Base-by-base conservation (phyloP, 345 rosid species). In the Gossypium bickii region DNA sequence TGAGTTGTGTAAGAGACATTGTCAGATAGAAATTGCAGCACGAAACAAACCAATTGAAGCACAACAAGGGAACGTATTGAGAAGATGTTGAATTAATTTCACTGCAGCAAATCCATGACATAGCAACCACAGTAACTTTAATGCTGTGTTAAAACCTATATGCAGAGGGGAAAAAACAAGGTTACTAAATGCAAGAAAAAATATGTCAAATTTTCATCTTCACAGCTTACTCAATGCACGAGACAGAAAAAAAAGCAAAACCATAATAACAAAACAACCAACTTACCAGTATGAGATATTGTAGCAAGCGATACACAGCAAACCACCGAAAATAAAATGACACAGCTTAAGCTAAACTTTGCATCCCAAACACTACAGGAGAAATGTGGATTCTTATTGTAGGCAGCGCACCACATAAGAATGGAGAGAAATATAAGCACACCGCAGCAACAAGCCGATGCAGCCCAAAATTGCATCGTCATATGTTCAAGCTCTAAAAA, bases 391-490 rank as follows among this genome's bases (percentile, higher is more conserved):
- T 56, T 66, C 27, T 52, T 64, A 22, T 67, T 71, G 20, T 57
- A 75, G 12, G 80, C 63, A 29, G 84, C 65, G 63, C 20, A 52
- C 79, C 83, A 64, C 79, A 82, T 72, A 73, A 83, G 61, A 0
- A 86, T 74, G 47, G 81, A 80, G 45, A 94, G 90, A 74, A 85
- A 89, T 61, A 87, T 71, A 62, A 94, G 91, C 74, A 94, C 90
- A 9, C 87, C 82, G 45, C 87, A 85, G 78, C 92, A 87, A 77
- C 89, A 80, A 12, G 86, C 89, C 12, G 86, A 85, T 9, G 93
- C 82, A 20, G 91, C 89, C 94, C 97, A 94, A 76, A 87, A 92
- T 70, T 90, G 93, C 97, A 92, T 81, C 38, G 86, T 87, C 80
- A 86, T 76, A 80, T 90, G 87, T 63, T 83, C 74, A 71, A 92